Conservation (phyloP, 192 early-diverging fungal genomes). For the Dissophora ornata region DNA sequence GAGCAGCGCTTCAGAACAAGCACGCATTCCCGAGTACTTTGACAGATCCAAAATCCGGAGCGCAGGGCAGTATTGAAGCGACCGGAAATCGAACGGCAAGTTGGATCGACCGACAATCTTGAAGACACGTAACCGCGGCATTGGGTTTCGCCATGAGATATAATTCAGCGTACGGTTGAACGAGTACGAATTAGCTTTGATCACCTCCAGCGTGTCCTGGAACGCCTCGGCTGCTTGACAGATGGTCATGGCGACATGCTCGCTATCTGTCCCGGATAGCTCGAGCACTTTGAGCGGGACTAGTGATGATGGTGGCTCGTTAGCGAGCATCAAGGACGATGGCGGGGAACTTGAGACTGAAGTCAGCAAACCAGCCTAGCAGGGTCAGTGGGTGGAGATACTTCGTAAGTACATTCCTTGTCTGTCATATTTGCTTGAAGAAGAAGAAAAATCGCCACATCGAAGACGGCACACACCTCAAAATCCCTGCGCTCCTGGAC, state of each 20-base stretch:
- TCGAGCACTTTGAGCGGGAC: conserved; percentile 35
- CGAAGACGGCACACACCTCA: too few species aligned
- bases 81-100: conserved; percentile 45
- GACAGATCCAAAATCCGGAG: conserved; percentile 44
- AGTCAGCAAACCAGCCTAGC: conserved; percentile 8
- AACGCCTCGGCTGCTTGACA: conserved; percentile 48
- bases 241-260: conserved; percentile 41
- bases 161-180: conserved; percentile 25
- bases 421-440: too few species aligned
- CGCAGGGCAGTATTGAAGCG: conserved; percentile 37
- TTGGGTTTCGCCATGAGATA: conserved; percentile 22
- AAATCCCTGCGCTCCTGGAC: conserved; percentile 35
- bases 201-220: conserved; percentile 50
- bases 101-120: conserved; percentile 50
- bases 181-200: conserved; percentile 45
- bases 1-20: conserved; percentile 26
- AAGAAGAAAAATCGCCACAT: too few species aligned
- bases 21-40: conserved; percentile 50
- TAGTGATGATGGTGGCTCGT: neutral
- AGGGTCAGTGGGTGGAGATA: too few species aligned
- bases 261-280: conserved; percentile 38
- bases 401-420: too few species aligned
- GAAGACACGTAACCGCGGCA: conserved; percentile 30
- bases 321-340: neutral
- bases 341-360: conserved; percentile 4